Conservation (phyloP, 768 basidiomycete genomes). For the Lactarius vividus region DNA sequence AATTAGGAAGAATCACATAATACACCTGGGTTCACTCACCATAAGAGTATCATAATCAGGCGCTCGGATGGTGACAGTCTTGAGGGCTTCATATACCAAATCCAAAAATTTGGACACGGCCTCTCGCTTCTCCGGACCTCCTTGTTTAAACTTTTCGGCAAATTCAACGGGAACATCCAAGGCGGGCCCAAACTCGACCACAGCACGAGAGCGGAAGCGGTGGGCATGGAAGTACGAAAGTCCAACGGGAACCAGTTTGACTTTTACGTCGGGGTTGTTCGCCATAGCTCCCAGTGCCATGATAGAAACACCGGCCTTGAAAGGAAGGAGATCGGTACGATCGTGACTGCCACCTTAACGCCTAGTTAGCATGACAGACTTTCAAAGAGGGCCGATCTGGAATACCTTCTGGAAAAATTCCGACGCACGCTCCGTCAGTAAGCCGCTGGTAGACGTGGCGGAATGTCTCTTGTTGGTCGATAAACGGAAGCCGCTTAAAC, state of each 20-base stretch:
- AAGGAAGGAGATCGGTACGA: constrained; percentile 89
- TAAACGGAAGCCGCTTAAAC: constrained; percentile 81
- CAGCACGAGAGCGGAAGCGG: constrained; percentile 93
- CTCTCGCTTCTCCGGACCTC: constrained; percentile 83
- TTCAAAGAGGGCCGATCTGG: neutral
- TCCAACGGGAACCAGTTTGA: constrained; percentile 81
- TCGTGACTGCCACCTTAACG: constrained; percentile 92
- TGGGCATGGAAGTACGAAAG: constrained; percentile 36
- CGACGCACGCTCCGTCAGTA: constrained; percentile 84
- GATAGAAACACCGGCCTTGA: constrained; percentile 96
- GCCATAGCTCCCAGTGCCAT: constrained; percentile 99
- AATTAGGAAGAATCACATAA: constrained; percentile 6
- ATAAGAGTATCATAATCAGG: constrained; percentile 98
- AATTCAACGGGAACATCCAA: constrained; percentile 88
- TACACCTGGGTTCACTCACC: constrained; percentile 49
- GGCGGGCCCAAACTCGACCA: constrained; percentile 93
- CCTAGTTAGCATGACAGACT: constrained; percentile 15
- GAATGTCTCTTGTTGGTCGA: constrained; percentile 96
- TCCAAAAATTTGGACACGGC: constrained; percentile 89
- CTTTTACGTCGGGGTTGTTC: constrained; percentile 76
- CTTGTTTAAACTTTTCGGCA: constrained; percentile 87
- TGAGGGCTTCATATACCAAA: constrained; percentile 86
- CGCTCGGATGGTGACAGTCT: constrained; percentile 93
- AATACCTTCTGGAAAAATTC: constrained; percentile 96
- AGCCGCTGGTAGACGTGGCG: constrained; percentile 85